Evolutionary conservation across 345 rosid species (phyloP), one percentile per base, ranked within the genome.

Genomic region (Murraya koenigii): DNA sequence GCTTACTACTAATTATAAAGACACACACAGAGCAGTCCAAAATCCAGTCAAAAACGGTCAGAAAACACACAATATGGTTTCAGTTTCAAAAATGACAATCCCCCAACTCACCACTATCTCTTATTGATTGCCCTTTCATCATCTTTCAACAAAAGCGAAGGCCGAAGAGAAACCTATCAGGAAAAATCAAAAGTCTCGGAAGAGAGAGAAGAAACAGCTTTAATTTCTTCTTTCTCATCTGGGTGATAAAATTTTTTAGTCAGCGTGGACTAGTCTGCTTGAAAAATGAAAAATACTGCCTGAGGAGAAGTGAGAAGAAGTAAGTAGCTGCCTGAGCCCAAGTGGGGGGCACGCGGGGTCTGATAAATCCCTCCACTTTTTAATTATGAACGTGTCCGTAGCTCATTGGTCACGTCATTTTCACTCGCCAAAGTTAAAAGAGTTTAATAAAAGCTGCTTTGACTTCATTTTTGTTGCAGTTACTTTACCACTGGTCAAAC

Each of bases 31-130:
- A 59, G 35, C 15, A 69, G 83, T 63, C 62, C 79, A 71, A 63
- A 80, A 69, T 65, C 77, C 62, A 76, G 83, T 80, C 80, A 76
- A 80, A 80, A 54, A 49, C 39, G 38, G 17, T 39, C 32, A 66
- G 78, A 19, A 35, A 26, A 20, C 32, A 26, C 47, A 0, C 52
- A 8, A 62, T 22, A 56, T 25, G 20, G 23, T 30, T 49, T 19
- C 47, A 3, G 41, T 6, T 38, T 66, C 47, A n/a, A 49, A 38
- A 65, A n/a, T 28, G 65, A 26, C 56, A n/a, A 72, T 17, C 22
- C 32, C 19, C 28, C 17, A 56, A 74, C 22, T 41, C 17, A 28
- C 56, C 8, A 7, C 30, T 59, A 74, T 36, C 66, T 6, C 47
- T n/a, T 73, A 39, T 75, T 70, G 58, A 56, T 71, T 64, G 32